Percentiles rank a stretch among this genome's conserved stretches.
These are phyloP conservation scores for Pittosporum tobira DNA, from an alignment of 129 eudicot genomes.

Conservation along the genomic window DNA sequence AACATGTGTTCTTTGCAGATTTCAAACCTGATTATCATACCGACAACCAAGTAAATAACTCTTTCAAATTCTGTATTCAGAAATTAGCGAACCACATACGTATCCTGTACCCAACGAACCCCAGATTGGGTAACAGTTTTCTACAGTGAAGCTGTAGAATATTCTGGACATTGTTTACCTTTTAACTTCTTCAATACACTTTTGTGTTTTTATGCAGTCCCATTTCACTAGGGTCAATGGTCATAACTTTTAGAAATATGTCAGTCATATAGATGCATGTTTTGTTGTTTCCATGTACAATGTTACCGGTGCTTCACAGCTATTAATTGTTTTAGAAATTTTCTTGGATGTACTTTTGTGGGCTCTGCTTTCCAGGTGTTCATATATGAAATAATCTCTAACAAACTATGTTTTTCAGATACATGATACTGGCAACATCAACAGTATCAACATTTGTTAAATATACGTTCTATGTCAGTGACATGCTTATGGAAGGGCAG, in stretches of 20 bases:
- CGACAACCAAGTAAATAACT: too few relatives aligned
- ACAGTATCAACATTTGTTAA: conserved; percentile 79
- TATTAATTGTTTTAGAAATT: not conserved
- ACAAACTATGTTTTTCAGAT: conserved; percentile 41
- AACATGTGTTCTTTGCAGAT: too few relatives aligned
- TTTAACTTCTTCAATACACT: not conserved
- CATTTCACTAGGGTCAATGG: too few relatives aligned
- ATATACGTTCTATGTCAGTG: conserved; percentile 75
- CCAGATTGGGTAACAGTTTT: too few relatives aligned
- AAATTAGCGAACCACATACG: too few relatives aligned
- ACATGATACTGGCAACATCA: conserved; percentile 94
- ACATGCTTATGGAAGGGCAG: conserved; percentile 99
- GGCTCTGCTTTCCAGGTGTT: not conserved
- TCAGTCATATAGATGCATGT: too few relatives aligned
- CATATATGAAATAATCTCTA: not conserved
- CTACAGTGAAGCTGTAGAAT: too few relatives aligned
- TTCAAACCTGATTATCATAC: too few relatives aligned
- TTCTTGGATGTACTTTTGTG: not conserved
- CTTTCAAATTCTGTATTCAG: too few relatives aligned
- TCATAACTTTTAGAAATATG: too few relatives aligned
- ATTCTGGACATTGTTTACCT: not conserved
- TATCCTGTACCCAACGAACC: too few relatives aligned
- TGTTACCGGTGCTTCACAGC: not conserved
- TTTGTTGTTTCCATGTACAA: not conserved
- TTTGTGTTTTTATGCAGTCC: not conserved